phyloP scores from a whole-genome alignment of 75 land plant species.

The Ceratopteris richardii region DNA sequence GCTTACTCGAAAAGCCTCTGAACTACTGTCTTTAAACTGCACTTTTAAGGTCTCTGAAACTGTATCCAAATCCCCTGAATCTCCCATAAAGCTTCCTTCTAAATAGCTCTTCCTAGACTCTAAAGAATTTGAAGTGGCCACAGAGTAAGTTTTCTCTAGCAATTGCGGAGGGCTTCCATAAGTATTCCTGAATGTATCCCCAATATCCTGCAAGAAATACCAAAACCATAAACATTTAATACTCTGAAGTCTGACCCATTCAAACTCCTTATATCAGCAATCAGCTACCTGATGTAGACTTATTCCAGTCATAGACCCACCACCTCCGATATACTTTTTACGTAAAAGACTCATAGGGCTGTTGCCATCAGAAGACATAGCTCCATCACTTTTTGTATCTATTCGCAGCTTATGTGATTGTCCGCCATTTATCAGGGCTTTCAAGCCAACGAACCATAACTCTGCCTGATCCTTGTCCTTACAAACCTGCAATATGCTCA shows the following conservation, averaged over 20 bases:
- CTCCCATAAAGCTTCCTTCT: constrained; percentile 17
- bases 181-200: constrained; percentile 42
- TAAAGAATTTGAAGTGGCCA: constrained; percentile 45
- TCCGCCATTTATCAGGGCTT: constrained; percentile 19
- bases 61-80: constrained; percentile 43
- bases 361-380: constrained; percentile 18
- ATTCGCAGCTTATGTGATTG: constrained; percentile 7
- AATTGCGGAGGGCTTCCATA: constrained; percentile 63
- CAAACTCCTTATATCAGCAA: no score
- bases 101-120: constrained; percentile 26
- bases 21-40: constrained; percentile 29
- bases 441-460: constrained; percentile 45
- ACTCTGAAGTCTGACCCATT: neutral
- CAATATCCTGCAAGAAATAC: constrained; percentile 39
- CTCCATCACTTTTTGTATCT: constrained; percentile 10
- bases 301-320: neutral
- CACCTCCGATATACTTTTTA: neutral
- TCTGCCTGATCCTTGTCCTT: constrained; percentile 59
- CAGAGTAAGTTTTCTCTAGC: constrained; percentile 53
- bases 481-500: constrained; percentile 49
- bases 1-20: constrained; percentile 67
- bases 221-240: neutral
- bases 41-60: constrained; percentile 53
- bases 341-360: constrained; percentile 21
- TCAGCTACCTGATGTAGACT: neutral